Percentiles rank a stretch among this genome's conserved stretches.
Conservation (phyloP, 345 rosid species). For the Excoecaria cochinchinensis region DNA sequence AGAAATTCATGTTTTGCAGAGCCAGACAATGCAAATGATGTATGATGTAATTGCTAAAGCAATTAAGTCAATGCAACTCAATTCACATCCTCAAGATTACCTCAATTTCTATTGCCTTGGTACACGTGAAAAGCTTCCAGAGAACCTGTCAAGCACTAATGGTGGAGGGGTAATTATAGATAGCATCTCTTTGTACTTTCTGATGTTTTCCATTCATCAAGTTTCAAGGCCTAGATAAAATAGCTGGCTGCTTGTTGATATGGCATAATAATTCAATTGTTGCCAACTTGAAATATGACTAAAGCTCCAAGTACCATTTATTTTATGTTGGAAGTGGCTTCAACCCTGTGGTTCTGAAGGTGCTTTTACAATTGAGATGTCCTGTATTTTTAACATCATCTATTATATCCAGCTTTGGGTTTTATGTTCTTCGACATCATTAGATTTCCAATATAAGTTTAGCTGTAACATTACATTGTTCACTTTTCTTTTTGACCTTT, state of each 20-base stretch:
- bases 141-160: conserved; percentile 19
- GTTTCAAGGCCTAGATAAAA: neutral
- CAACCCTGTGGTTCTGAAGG: neutral
- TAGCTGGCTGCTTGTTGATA: neutral
- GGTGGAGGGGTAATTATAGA: conserved; percentile 46
- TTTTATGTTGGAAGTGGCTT: neutral
- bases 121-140: conserved; percentile 53
- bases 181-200: conserved; percentile 7
- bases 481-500: neutral
- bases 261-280: neutral
- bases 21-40: conserved; percentile 95
- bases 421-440: neutral
- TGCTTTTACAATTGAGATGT: no score
- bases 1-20: conserved; percentile 44
- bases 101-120: conserved; percentile 96
- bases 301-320: neutral
- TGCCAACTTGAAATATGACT: neutral
- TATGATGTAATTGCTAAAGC: conserved; percentile 56
- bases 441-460: no score
- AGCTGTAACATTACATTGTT: neutral
- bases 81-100: conserved; percentile 73
- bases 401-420: no score
- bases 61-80: conserved; percentile 44
- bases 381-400: no score
- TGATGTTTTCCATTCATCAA: conserved; percentile 3